These are phyloP conservation scores for Aspergillus ibericus DNA, from an alignment of 2,329 filamentous ascomycete species.

Conservation along the genomic window DNA sequence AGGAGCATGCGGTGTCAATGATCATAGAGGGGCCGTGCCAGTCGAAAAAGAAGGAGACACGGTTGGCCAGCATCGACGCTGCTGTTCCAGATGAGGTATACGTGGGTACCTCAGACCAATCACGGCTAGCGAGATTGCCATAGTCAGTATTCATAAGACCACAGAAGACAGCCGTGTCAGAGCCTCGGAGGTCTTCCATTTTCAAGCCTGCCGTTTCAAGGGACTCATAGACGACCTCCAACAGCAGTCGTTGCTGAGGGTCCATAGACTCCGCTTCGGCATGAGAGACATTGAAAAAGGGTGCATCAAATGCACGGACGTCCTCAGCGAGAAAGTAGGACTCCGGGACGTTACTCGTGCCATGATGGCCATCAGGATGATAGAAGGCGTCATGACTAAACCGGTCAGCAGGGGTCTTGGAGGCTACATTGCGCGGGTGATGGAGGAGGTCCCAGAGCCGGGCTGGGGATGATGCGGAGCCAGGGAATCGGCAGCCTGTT, in stretches of 20 bases:
- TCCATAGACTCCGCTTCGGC: conserved; percentile 33
- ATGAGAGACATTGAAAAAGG: conserved; percentile 29
- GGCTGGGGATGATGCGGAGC: conserved; percentile 22
- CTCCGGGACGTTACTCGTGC: conserved; percentile 26
- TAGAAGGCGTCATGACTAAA: conserved; percentile 27
- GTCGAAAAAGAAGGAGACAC: conserved; percentile 41
- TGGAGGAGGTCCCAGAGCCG: conserved; percentile 29
- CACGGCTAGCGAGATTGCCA: conserved; percentile 21
- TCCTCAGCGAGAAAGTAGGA: conserved; percentile 28
- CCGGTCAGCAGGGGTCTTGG: conserved; percentile 21
- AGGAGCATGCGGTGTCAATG: conserved; percentile 51
- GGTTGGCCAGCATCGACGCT: conserved; percentile 41
- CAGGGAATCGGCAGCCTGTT: conserved; percentile 27
- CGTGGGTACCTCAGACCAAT: conserved; percentile 24
- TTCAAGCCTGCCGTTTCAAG: conserved; percentile 25
- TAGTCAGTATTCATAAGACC: conserved; percentile 32
- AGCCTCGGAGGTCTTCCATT: conserved; percentile 26
- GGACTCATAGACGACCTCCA: conserved; percentile 29
- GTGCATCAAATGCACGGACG: conserved; percentile 25
- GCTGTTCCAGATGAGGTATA: conserved; percentile 36
- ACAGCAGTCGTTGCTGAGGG: conserved; percentile 27
- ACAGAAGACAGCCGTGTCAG: conserved; percentile 26
- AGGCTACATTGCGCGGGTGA: conserved; percentile 25
- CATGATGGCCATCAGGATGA: conserved; percentile 26
- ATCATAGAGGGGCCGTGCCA: conserved; percentile 43